A percentile compares a stretch with the other conserved stretches of the same genome.
These are phyloP conservation scores for Pelargonium australe DNA, from an alignment of 441 rosid species.

Conservation along the genomic window DNA sequence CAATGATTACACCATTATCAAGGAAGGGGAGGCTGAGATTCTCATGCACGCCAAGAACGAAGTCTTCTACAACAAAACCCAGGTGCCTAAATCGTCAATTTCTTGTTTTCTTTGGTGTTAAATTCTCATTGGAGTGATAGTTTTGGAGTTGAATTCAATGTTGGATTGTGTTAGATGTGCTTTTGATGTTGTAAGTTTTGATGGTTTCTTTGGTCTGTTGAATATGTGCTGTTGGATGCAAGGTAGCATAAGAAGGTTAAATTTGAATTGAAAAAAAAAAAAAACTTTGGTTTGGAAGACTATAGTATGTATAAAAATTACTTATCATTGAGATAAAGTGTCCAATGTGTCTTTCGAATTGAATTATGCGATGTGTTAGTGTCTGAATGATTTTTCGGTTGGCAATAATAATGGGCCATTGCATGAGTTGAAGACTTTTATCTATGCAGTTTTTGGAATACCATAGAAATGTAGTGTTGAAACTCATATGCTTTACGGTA, in stretches of 20 bases:
- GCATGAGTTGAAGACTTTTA: background rate
- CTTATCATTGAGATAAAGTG: background rate
- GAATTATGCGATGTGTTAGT: background rate
- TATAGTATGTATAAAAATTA: background rate
- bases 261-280: background rate
- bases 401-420: too few relatives aligned
- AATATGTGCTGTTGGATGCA: background rate
- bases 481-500: background rate
- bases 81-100: conserved; percentile 45
- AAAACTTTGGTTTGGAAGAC: background rate
- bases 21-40: conserved; percentile 96
- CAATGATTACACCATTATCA: conserved; percentile 57
- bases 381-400: background rate
- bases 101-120: background rate
- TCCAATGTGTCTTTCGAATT: background rate
- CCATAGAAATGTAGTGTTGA: background rate
- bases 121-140: background rate
- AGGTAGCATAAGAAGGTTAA: background rate
- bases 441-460: background rate
- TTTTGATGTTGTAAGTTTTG: background rate
- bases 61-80: conserved; percentile 94
- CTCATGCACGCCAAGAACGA: conserved; percentile 85
- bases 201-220: background rate
- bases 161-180: conserved; percentile 8
- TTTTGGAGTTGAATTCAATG: conserved; percentile 8